These are phyloP conservation scores for Yamadazyma friedrichii DNA, from an alignment of 1,139 yeast genomes.

Conservation along the genomic window DNA sequence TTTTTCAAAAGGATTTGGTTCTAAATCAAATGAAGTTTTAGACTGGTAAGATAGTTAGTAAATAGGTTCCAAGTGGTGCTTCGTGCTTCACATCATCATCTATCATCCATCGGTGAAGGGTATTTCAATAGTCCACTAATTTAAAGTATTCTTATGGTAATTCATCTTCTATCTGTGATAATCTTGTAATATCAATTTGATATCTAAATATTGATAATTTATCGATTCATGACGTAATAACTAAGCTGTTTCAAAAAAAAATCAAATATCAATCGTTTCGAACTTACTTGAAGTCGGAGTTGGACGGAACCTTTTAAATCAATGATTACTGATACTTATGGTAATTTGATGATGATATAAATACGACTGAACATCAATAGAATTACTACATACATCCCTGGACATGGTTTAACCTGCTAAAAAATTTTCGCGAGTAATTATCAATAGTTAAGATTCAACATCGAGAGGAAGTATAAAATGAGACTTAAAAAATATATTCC, in stretches of 20 bases:
- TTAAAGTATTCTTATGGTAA: too few relatives aligned
- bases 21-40: conserved; percentile 62
- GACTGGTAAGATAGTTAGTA: conserved; percentile 7
- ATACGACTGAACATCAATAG: background rate
- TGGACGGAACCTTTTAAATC: too few relatives aligned
- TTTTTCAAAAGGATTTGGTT: conserved; percentile 94
- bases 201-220: background rate
- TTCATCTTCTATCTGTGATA: background rate
- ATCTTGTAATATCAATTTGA: too few relatives aligned
- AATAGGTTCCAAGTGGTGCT: too few relatives aligned
- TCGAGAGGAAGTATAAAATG: background rate
- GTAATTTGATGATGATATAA: background rate
- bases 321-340: background rate
- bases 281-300: too few relatives aligned
- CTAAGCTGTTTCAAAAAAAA: conserved; percentile 3
- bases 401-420: conserved; percentile 19
- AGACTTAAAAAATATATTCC: background rate
- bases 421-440: conserved; percentile 8
- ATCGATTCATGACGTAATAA: conserved; percentile 13
- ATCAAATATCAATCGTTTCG: background rate
- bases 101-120: too few relatives aligned
- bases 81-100: too few relatives aligned
- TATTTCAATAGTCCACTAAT: too few relatives aligned
- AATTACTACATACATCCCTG: conserved; percentile 24
- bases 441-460: background rate